Evolutionary conservation across 2,329 filamentous ascomycete species (phyloP).

Genomic region (Lomentospora prolificans): DNA sequence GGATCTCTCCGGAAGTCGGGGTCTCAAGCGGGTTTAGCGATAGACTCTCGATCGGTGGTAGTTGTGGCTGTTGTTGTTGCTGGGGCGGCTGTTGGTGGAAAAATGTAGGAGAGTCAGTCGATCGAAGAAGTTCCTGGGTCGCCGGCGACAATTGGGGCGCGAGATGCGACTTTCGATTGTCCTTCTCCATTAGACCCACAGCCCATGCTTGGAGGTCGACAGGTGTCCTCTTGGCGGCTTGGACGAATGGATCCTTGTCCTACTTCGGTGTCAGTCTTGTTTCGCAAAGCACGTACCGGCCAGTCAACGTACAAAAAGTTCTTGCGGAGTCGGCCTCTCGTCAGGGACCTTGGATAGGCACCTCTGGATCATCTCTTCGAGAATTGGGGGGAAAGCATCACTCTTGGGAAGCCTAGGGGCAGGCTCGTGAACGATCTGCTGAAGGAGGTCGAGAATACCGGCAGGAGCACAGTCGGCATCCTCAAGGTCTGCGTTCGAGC

Average conservation of each 20-base stretch:
- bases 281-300: too few species aligned
- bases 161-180: conserved; percentile 92
- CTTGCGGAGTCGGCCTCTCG: conserved; percentile 80
- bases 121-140: conserved; percentile 64
- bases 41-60: not conserved
- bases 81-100: conserved; percentile 24
- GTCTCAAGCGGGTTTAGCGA: conserved; percentile 31
- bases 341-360: conserved; percentile 87
- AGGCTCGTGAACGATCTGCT: conserved; percentile 95
- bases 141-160: conserved; percentile 70
- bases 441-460: conserved; percentile 88
- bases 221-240: conserved; percentile 91
- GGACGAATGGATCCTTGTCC: conserved; percentile 90
- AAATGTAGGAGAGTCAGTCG: conserved; percentile 48
- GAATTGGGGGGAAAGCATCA: conserved; percentile 87
- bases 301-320: conserved; percentile 67
- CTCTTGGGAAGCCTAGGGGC: conserved; percentile 91
- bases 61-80: conserved; percentile 2
- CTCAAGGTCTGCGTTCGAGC: conserved; percentile 57
- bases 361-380: conserved; percentile 96
- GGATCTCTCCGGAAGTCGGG: conserved; percentile 64
- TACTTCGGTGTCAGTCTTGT: conserved; percentile 24
- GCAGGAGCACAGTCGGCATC: conserved; percentile 77
- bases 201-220: conserved; percentile 93
- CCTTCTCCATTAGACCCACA: conserved; percentile 82